Evolutionary conservation across 129 eudicot genomes (phyloP).

Genomic region (Lonicera japonica): DNA sequence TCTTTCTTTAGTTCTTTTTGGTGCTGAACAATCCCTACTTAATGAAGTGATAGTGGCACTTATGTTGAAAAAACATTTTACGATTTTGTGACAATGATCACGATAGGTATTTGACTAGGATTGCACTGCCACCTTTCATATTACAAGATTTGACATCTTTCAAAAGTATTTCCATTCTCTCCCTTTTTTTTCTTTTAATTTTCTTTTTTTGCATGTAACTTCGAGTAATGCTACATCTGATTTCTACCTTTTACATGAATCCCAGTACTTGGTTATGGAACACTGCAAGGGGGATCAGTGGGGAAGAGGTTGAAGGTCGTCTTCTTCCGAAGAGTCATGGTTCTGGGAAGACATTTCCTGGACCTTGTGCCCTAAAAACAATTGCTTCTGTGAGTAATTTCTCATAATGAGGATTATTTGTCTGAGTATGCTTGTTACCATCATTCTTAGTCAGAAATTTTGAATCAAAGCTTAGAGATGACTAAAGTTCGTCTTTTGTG

Average conservation of each 20-base stretch:
- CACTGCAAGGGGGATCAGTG: constrained; percentile 80
- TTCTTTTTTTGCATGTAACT: not conserved
- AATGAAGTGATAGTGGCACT: not conserved
- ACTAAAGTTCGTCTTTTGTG: not conserved
- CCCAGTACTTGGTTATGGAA: constrained; percentile 95
- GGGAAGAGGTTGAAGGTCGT: constrained; percentile 96
- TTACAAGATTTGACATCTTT: not conserved
- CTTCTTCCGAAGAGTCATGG: constrained; percentile 92
- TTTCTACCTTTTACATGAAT: constrained; percentile 11
- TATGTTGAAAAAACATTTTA: not conserved
- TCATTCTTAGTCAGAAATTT: not conserved
- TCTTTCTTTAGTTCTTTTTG: too few relatives aligned
- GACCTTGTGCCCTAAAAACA: constrained; percentile 57
- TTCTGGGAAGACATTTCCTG: constrained; percentile 89
- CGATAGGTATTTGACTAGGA: not conserved
- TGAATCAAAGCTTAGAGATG: too few relatives aligned
- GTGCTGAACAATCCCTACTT: not conserved
- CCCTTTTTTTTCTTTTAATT: too few relatives aligned
- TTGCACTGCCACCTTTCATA: not conserved
- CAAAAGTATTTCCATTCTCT: too few relatives aligned
- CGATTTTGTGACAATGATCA: not conserved
- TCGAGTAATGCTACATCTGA: not conserved
- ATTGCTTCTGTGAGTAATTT: constrained; percentile 45
- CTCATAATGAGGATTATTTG: not conserved
- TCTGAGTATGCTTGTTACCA: not conserved